Conservation (phyloP, 495 filamentous ascomycete genomes). For the Aspergillus nanangensis region DNA sequence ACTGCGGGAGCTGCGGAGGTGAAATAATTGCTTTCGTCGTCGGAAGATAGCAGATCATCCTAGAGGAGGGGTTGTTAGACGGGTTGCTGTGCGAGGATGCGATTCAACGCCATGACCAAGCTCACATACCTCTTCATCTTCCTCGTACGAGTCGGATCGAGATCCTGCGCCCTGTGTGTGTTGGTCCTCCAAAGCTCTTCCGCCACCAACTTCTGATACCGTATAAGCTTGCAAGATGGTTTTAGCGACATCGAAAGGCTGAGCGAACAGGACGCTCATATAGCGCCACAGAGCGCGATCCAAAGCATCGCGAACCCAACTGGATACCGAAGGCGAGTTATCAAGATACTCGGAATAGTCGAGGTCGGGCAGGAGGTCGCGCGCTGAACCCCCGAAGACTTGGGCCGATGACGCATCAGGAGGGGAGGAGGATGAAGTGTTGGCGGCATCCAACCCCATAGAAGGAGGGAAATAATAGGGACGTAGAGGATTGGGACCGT, state of each 20-base stretch:
- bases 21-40: slow-evolving; percentile 86
- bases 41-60: slow-evolving; percentile 50
- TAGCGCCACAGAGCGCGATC: slow-evolving; percentile 87
- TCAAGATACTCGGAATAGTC: slow-evolving; percentile 90
- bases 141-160: slow-evolving; percentile 32
- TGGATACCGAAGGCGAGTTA: slow-evolving; percentile 65
- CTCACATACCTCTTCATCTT: slow-evolving; percentile 20
- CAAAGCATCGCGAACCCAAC: slow-evolving; percentile 64
- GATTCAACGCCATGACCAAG: no score
- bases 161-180: slow-evolving; percentile 23
- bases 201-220: slow-evolving; percentile 33
- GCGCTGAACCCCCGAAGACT: slow-evolving; percentile 66
- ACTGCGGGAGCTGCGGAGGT: slow-evolving; percentile 62
- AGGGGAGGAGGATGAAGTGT: slow-evolving; percentile 29
- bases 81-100: no score
- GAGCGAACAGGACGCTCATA: slow-evolving; percentile 73
- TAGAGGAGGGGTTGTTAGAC: no score
- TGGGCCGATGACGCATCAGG: slow-evolving; percentile 43
- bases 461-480: slow-evolving; percentile 93
- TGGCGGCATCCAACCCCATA: slow-evolving; percentile 48
- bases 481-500: slow-evolving; percentile 80
- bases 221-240: slow-evolving; percentile 78
- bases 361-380: slow-evolving; percentile 78
- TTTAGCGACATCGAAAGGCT: slow-evolving; percentile 97
- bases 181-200: slow-evolving; percentile 18